Conservation (phyloP, 768 basidiomycete species). For the Leccinum boreale region DNA sequence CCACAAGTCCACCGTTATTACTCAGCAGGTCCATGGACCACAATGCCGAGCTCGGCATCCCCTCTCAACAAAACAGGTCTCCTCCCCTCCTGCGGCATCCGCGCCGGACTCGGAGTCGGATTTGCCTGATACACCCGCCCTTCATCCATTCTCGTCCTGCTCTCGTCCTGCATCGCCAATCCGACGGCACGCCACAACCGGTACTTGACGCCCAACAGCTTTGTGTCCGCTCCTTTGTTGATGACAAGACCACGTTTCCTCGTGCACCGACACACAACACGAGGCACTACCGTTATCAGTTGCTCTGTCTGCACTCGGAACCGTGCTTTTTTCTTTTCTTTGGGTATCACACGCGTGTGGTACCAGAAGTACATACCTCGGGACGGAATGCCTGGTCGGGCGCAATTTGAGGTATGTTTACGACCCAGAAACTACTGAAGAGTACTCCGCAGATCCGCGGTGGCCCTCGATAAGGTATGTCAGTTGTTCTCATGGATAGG, state of each 20-base stretch:
- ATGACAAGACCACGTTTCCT: background rate
- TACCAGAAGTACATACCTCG: constrained; percentile 9
- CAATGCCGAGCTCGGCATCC: constrained; percentile 11
- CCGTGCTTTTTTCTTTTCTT: background rate
- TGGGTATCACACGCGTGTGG: background rate
- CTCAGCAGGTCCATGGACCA: constrained; percentile 29
- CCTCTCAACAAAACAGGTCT: background rate
- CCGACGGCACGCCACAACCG: constrained; percentile 5
- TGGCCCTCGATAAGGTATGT: constrained; percentile 19
- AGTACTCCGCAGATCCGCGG: constrained; percentile 30
- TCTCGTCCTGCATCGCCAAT: constrained; percentile 9
- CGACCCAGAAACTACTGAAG: background rate
- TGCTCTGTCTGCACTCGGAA: constrained; percentile 7
- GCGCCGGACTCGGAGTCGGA: constrained; percentile 4
- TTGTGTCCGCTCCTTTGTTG: background rate
- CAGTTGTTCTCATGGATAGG: constrained; percentile 23
- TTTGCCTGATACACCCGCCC: background rate
- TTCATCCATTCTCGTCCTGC: constrained; percentile 15
- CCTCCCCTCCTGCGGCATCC: background rate
- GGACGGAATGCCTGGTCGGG: constrained; percentile 5
- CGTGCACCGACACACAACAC: constrained; percentile 2
- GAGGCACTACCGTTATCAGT: constrained; percentile 8
- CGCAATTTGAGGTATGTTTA: constrained; percentile 1
- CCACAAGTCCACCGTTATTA: constrained; percentile 18
- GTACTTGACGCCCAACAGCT: no score